phyloP scores from a whole-genome alignment of 1,284 basidiomycete genomes.

The Rhodofomes roseus region DNA sequence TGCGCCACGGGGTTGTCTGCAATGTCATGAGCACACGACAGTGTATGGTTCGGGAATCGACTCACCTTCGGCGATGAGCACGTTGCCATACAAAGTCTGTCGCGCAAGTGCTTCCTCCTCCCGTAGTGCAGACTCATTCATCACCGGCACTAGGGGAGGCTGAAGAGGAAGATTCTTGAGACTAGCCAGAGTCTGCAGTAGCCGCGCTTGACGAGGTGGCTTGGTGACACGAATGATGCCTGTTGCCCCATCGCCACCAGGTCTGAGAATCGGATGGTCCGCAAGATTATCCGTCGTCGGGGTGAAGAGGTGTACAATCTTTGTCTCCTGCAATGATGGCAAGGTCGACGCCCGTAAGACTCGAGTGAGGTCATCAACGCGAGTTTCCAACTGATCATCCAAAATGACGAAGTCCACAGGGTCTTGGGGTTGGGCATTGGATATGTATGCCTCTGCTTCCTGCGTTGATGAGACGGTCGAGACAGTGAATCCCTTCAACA shows the following conservation, averaged over 20 bases:
- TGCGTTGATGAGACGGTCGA: constrained; percentile 39
- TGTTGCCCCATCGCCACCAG: constrained; percentile 35
- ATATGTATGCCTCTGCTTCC: constrained; percentile 42
- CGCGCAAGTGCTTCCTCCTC: constrained; percentile 44
- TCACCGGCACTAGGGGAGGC: constrained; percentile 31
- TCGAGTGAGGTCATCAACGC: constrained; percentile 49
- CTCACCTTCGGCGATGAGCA: constrained; percentile 66
- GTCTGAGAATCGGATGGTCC: constrained; percentile 42
- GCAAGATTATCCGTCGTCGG: constrained; percentile 54
- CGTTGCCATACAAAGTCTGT: constrained; percentile 58
- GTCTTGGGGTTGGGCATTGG: constrained; percentile 28
- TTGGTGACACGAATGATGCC: constrained; percentile 69
- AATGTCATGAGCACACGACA: constrained; percentile 2
- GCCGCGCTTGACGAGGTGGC: constrained; percentile 54
- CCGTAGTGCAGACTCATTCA: constrained; percentile 38
- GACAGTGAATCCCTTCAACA: constrained; percentile 53
- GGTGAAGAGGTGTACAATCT: constrained; percentile 67
- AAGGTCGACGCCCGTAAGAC: constrained; percentile 39
- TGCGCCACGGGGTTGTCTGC: constrained; percentile 68
- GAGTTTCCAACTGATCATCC: constrained; percentile 59
- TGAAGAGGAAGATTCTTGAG: constrained; percentile 52
- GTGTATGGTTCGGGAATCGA: background rate
- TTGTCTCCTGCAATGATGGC: constrained; percentile 45
- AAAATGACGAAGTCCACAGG: constrained; percentile 60
- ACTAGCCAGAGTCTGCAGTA: constrained; percentile 59